Evolutionary conservation across 441 rosid genomes (phyloP), one percentile per base, ranked within the genome.

Genomic region (Eutrema salsugineum): DNA sequence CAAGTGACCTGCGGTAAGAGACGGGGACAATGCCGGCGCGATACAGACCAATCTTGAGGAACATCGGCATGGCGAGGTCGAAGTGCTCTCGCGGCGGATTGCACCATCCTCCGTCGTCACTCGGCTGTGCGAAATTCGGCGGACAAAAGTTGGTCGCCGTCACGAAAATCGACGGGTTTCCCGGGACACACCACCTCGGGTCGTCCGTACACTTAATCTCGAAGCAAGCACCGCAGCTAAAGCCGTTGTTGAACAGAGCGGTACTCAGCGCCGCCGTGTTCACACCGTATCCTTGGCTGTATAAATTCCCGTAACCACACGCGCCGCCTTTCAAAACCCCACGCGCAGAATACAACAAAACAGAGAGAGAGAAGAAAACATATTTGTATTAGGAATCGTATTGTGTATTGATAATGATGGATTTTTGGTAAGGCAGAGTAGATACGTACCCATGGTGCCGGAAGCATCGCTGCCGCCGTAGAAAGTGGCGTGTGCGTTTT

Each of bases 81-180:
- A 87, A 87, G 64, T 87, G 91, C 27, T 86, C 71, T 42, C 91
- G 85, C 19, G 91, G 91, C 27, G 91, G 93, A 83, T 87, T 87
- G 35, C 93, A 87, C 93, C 93, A 87, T 14, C 93, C 93, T 58
- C 93, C 93, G 66, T 86, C 28, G 49, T 87, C 90, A 17, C 84
- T 81, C 0, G 88, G 53, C 53, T 66, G 88, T 3, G 93, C 93
- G 22, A 73, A 84, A 72, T 87, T 87, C 1, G 93, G 93, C 6
- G 93, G 93, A 78, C 90, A 87, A 54, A 87, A 87, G 82, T 87
- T 87, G 6, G 93, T 87, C 3, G 88, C 93, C 8, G 93, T 85
- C 70, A 87, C 66, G 3, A 82, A 56, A 72, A 87, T 84, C 40
- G 90, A 76, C 0, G 93, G 88, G 56, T 39, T 83, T 15, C 92